A percentile compares a stretch with the other conserved stretches of the same genome.
These are phyloP conservation scores for Calendula officinalis DNA, from an alignment of 129 eudicot species.

Conservation along the genomic window DNA sequence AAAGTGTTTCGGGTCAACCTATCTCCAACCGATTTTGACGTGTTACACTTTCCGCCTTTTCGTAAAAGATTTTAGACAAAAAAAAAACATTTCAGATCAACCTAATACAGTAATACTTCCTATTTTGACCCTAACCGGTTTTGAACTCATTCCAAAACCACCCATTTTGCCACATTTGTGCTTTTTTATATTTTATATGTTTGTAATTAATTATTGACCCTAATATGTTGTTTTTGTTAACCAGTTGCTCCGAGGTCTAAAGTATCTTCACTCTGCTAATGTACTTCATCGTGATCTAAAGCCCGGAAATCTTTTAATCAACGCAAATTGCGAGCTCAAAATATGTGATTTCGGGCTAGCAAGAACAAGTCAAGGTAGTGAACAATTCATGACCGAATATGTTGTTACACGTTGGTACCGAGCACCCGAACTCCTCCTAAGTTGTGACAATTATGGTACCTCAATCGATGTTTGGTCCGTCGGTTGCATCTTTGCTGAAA, in stretches of 20 bases:
- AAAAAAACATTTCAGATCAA: neutral
- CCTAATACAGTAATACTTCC: too few relatives aligned
- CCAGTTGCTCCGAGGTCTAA: slow-evolving; percentile 80
- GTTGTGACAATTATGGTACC: slow-evolving; percentile 67
- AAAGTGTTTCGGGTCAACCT: too few relatives aligned
- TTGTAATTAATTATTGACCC: slow-evolving; percentile 2
- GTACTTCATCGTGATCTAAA: slow-evolving; percentile 82
- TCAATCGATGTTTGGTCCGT: slow-evolving; percentile 87
- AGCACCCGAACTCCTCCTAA: slow-evolving; percentile 82
- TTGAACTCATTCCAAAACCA: neutral
- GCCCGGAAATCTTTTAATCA: slow-evolving; percentile 77
- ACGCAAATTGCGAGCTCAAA: slow-evolving; percentile 71
- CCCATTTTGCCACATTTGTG: neutral
- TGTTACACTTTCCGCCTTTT: too few relatives aligned
- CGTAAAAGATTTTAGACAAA: neutral
- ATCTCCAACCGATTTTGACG: too few relatives aligned
- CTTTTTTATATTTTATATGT: neutral
- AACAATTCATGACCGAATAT: slow-evolving; percentile 81
- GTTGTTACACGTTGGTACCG: slow-evolving; percentile 92
- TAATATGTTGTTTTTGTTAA: neutral
- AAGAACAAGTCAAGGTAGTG: slow-evolving; percentile 61
- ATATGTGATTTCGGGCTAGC: slow-evolving; percentile 93
- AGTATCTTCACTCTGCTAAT: slow-evolving; percentile 82
- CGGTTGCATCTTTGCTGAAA: slow-evolving; percentile 86
- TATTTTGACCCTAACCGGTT: too few relatives aligned